phyloP scores from a whole-genome alignment of 306 rosid species.

The Phaseolus lunatus region DNA sequence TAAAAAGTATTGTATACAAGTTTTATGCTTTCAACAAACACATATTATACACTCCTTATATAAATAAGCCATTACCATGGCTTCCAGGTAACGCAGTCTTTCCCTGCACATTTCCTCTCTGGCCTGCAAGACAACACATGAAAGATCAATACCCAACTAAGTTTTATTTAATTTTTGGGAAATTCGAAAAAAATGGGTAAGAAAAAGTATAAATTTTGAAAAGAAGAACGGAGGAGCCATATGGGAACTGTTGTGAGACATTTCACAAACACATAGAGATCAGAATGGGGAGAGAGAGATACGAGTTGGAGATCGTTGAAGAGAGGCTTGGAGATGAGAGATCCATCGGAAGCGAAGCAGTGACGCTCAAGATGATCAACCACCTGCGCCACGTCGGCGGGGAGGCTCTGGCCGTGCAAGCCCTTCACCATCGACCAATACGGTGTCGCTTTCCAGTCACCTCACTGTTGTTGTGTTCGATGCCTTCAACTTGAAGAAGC shows the following conservation, averaged over 20 bases:
- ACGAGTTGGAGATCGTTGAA: conserved; percentile 84
- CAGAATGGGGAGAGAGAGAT: conserved; percentile 33
- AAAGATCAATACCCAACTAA: conserved; percentile 29
- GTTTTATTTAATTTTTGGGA: background rate
- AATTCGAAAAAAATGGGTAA: conserved; percentile 32
- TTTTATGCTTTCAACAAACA: background rate
- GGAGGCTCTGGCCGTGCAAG: conserved; percentile 71
- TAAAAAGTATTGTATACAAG: background rate
- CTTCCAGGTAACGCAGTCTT: conserved; percentile 83
- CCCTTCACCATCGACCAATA: conserved; percentile 70
- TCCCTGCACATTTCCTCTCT: conserved; percentile 98
- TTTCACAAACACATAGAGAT: conserved; percentile 34
- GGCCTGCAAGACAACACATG: conserved; percentile 62
- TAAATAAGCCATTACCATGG: conserved; percentile 62
- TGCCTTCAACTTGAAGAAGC: background rate
- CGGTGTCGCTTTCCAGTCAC: conserved; percentile 42
- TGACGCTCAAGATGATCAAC: conserved; percentile 93
- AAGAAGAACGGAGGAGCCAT: conserved; percentile 24
- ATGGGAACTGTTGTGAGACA: conserved; percentile 4
- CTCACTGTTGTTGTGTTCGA: background rate
- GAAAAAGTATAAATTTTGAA: background rate
- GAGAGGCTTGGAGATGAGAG: conserved; percentile 82
- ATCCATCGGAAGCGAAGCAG: conserved; percentile 91
- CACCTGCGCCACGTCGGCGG: conserved; percentile 74
- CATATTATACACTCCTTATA: too few relatives aligned